Conservation (phyloP, 2,329 filamentous ascomycete species). For the Chaetomiaceae sp. region DNA sequence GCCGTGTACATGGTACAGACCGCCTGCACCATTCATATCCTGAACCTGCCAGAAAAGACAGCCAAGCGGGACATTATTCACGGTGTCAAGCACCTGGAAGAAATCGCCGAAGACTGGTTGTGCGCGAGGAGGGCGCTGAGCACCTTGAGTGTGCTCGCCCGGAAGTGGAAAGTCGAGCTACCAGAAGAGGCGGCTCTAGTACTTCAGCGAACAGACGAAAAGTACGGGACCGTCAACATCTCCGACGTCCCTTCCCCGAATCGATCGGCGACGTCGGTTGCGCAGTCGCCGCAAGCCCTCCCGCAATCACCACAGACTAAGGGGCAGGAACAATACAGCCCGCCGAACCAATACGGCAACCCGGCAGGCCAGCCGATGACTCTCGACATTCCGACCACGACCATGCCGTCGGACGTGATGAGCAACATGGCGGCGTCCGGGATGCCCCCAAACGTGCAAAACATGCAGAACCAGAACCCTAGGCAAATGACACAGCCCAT, state of each 20-base stretch:
- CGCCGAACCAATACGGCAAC: constrained; percentile 34
- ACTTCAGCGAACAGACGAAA: constrained; percentile 72
- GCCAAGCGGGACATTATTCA: constrained; percentile 86
- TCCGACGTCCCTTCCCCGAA: constrained; percentile 57
- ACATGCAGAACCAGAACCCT: constrained; percentile 10
- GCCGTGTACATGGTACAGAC: constrained; percentile 94
- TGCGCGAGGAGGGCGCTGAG: constrained; percentile 80
- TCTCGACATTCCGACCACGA: constrained; percentile 26
- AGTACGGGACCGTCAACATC: constrained; percentile 68
- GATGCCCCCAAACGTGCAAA: constrained; percentile 26
- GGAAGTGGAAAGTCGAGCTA: constrained; percentile 85
- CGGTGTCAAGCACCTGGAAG: constrained; percentile 85
- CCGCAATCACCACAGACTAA: constrained; percentile 22
- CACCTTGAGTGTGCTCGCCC: constrained; percentile 77
- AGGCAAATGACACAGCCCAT: constrained; percentile 17
- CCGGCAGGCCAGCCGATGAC: constrained; percentile 28
- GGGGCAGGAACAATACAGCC: constrained; percentile 34
- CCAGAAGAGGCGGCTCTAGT: constrained; percentile 77
- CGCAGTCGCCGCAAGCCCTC: constrained; percentile 21
- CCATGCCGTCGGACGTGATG: constrained; percentile 30
- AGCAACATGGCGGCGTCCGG: constrained; percentile 25
- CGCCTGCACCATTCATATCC: constrained; percentile 87
- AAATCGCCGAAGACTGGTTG: constrained; percentile 93
- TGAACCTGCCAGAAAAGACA: constrained; percentile 90
- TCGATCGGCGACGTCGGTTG: constrained; percentile 23